Evolutionary conservation across 108 stramenopile species (phyloP), one percentile per base, ranked within the genome.

Genomic region (Hondaea fermentalgiana): DNA sequence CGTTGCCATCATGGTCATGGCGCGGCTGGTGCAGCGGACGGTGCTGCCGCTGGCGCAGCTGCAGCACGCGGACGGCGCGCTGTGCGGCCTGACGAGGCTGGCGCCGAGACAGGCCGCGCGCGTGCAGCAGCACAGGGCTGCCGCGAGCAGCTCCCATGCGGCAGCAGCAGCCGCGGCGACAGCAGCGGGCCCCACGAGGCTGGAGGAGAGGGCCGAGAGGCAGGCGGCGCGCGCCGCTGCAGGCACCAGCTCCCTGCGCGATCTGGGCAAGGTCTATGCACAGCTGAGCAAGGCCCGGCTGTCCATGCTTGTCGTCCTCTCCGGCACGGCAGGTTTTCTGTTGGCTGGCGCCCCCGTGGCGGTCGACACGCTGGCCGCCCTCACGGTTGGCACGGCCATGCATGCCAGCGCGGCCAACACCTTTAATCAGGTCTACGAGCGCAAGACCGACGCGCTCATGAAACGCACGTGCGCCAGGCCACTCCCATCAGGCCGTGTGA

Each of bases 381-480:
- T 96, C 16, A 94, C 96, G 12, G 64, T 95, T 10, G 99, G 99
- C 4, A 98, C 98, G 5, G 96, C 95, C 35, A 90, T 98, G 6
- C 97, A 97, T 72, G 94, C 96, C 14, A 93, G 93, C 59, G 96
- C 97, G 12, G 99, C 99, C 4, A 95, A 96, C 29, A 97, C 97
- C 12, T 95, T 96, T 88, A 99, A 99, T 93, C 99, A 99, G 91
- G 90, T 98, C 88, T 83, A 93, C 89, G 89, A 98, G 90, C 89
- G 91, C 4, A 93, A 94, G 44, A 92, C 93, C 12, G 98, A 98
- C 91, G 43, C 90, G 16, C 72, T 58, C 44, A 98, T 99, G 99
- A 97, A 97, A 88, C 93, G 99, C 35, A 99, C 99, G 1, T 90
- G 93, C 57, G 91, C 95, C 69, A 94, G 99, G 71, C 98, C 98